phyloP scores from a whole-genome alignment of 306 rosid species.

The Lagenaria siceraria region DNA sequence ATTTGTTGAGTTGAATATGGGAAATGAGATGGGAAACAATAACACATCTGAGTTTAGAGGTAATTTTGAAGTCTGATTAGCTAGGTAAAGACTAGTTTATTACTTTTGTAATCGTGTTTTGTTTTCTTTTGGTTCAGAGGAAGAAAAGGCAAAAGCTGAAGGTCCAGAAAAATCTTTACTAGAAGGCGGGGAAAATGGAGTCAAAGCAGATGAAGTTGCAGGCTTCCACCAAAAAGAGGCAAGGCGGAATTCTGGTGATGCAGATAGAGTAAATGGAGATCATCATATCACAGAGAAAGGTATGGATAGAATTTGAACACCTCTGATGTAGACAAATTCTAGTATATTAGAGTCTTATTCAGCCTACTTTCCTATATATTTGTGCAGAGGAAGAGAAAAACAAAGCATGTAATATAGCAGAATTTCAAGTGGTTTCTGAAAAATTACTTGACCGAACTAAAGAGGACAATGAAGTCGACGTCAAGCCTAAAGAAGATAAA shows the following conservation, averaged over 20 bases:
- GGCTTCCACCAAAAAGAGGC: conserved; percentile 15
- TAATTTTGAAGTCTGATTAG: conserved; percentile 10
- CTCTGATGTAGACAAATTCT: background rate
- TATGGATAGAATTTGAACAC: background rate
- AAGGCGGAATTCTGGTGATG: conserved; percentile 11
- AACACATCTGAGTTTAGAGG: conserved; percentile 59
- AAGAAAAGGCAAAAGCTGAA: conserved; percentile 29
- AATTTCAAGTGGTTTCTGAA: conserved; percentile 11
- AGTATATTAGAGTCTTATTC: background rate
- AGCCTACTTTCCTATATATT: background rate
- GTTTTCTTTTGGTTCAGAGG: conserved; percentile 32
- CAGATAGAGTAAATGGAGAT: background rate
- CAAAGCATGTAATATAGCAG: background rate
- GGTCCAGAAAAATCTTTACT: conserved; percentile 13
- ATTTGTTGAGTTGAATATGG: conserved; percentile 49
- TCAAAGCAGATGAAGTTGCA: conserved; percentile 17
- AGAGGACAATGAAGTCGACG: conserved; percentile 12
- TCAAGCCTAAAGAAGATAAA: conserved; percentile 15
- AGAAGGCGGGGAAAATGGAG: conserved; percentile 13
- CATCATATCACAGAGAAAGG: conserved; percentile 11
- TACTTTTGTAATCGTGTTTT: background rate
- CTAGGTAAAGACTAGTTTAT: background rate
- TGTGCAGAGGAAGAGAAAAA: background rate
- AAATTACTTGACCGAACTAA: conserved; percentile 14
- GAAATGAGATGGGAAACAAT: conserved; percentile 83